Conservation (phyloP, 805 yeast species). For the Jamesozyma gamospora region DNA sequence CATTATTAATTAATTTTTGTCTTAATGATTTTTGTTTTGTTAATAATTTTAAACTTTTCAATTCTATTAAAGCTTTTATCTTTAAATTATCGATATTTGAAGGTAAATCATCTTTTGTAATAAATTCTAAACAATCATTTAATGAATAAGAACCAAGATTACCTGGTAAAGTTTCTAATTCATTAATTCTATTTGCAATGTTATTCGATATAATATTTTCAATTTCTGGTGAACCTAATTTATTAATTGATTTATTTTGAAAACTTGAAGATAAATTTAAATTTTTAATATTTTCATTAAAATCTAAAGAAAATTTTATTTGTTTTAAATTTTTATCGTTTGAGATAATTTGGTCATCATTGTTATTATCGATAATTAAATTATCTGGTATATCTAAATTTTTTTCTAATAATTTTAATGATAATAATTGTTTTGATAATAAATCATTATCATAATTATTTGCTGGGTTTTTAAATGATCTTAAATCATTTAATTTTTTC, state of each 20-base stretch:
- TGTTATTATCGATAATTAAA: constrained; percentile 31
- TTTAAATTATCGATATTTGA: constrained; percentile 47
- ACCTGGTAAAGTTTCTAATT: constrained; percentile 58
- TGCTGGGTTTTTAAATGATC: constrained; percentile 12
- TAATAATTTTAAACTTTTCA: constrained; percentile 55
- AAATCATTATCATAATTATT: constrained; percentile 36
- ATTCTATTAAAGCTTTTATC: constrained; percentile 56
- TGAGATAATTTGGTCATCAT: not conserved
- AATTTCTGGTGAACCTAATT: constrained; percentile 39
- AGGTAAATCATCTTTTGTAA: constrained; percentile 37
- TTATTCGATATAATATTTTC: constrained; percentile 47
- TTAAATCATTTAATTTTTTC: constrained; percentile 23
- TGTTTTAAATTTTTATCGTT: constrained; percentile 3
- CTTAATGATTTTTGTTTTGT: constrained; percentile 63
- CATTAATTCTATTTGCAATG: constrained; percentile 46
- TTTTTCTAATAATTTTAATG: constrained; percentile 53
- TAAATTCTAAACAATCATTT: constrained; percentile 34
- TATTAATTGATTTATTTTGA: constrained; percentile 17
- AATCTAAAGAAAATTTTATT: constrained; percentile 23
- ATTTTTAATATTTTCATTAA: constrained; percentile 22
- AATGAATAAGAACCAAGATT: constrained; percentile 51
- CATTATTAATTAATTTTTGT: constrained; percentile 44
- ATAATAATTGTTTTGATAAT: constrained; percentile 49
- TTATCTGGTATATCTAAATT: constrained; percentile 55
- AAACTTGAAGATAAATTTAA: constrained; percentile 27